A percentile compares a stretch with the other conserved stretches of the same genome.
Evolutionary conservation across 192 early-diverging fungal genomes (phyloP).

Genomic region (Entomortierella parvispora): DNA sequence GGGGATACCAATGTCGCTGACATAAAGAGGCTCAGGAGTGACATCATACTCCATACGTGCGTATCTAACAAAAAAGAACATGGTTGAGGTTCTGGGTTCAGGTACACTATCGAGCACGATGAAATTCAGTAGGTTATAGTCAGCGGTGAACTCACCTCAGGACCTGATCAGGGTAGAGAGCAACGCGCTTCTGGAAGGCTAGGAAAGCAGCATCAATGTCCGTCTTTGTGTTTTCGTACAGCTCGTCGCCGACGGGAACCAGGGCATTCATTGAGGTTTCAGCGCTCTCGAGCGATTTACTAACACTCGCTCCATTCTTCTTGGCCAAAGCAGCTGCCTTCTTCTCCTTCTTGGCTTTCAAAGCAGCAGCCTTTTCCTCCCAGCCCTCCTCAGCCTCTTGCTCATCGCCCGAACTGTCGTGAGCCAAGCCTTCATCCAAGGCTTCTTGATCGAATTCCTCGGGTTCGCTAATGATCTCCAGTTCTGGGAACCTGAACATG

Average conservation of each 20-base stretch:
- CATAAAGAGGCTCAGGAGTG: conserved; percentile 78
- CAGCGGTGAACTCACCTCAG: conserved; percentile 84
- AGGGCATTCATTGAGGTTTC: conserved; percentile 52
- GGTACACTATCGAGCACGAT: too few relatives aligned
- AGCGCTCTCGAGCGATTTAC: conserved; percentile 28
- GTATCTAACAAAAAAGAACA: conserved; percentile 49
- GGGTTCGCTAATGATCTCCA: conserved; percentile 75
- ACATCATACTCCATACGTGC: conserved; percentile 69
- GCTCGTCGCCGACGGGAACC: conserved; percentile 66
- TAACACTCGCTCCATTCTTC: conserved; percentile 25
- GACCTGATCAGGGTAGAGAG: conserved; percentile 85
- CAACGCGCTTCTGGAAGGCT: conserved; percentile 86
- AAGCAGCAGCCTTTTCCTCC: conserved; percentile 35
- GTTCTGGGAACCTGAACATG: conserved; percentile 63
- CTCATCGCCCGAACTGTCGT: conserved; percentile 49
- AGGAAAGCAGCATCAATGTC: conserved; percentile 93
- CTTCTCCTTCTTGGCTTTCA: conserved; percentile 41
- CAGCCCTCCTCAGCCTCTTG: conserved; percentile 51
- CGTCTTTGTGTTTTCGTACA: conserved; percentile 79
- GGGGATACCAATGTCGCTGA: conserved; percentile 76
- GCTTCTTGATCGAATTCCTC: conserved; percentile 62
- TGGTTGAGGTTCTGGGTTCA: not conserved
- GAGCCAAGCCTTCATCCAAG: conserved; percentile 58
- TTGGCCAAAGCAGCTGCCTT: conserved; percentile 26
- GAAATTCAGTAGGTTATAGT: too few relatives aligned